Percentiles rank a stretch among this genome's conserved stretches.
Evolutionary conservation across 305 asterid species (phyloP).

Genomic region (Fraxinus sp.): DNA sequence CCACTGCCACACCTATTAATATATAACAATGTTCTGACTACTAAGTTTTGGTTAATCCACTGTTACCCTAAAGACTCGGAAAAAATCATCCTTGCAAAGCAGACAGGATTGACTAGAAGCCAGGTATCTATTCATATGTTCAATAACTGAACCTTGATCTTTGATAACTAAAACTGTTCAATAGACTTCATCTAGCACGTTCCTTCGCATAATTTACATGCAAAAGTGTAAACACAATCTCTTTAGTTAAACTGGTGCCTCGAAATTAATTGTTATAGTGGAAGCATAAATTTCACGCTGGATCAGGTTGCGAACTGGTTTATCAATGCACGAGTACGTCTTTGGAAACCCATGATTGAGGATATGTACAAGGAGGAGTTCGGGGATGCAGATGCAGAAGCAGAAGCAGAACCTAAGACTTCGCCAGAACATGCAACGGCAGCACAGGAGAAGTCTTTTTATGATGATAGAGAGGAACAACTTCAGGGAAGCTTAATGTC

Average conservation of each 20-base stretch:
- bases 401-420: conserved; percentile 44
- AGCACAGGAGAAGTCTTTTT: conserved; percentile 38
- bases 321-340: conserved; percentile 79
- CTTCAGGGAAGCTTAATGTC: conserved; percentile 32
- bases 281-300: conserved; percentile 5
- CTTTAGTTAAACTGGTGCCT: neutral
- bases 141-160: neutral
- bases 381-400: conserved; percentile 37
- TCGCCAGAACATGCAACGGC: conserved; percentile 43
- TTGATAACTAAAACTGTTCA: neutral
- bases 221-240: neutral
- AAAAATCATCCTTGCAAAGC: conserved; percentile 69
- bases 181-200: neutral
- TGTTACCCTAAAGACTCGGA: conserved; percentile 87
- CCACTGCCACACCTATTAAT: neutral
- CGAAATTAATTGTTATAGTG: neutral
- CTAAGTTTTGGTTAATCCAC: conserved; percentile 21
- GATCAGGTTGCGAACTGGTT: conserved; percentile 85
- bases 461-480: conserved; percentile 45
- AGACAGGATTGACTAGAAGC: conserved; percentile 75
- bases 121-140: conserved; percentile 46
- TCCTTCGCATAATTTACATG: neutral
- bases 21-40: neutral
- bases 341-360: conserved; percentile 91
- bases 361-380: conserved; percentile 86